Evolutionary conservation across 108 stramenopile species (phyloP).

Genomic region (Schizochytrium sp.): DNA sequence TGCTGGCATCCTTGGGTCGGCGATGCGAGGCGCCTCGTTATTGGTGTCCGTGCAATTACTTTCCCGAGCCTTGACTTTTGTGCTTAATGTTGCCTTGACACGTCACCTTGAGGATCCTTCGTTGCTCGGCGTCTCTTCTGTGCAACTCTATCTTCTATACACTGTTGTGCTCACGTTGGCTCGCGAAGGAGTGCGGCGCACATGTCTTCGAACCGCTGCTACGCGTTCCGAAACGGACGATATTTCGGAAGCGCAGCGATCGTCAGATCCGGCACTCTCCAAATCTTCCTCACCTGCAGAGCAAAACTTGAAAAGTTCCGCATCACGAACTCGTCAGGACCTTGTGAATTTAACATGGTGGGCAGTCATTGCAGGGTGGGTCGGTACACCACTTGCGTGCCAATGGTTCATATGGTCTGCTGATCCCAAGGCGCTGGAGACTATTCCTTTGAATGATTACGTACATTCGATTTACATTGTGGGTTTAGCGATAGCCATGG

Average conservation of each 20-base stretch:
- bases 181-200: constrained; percentile 39
- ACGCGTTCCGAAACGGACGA: background rate
- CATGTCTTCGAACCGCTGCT: constrained; percentile 3
- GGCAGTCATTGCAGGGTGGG: background rate
- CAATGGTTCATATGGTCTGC: constrained; percentile 28
- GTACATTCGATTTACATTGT: background rate
- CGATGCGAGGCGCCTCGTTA: constrained; percentile 7
- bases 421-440: constrained; percentile 16
- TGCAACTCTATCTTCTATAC: constrained; percentile 51
- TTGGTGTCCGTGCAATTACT: constrained; percentile 30
- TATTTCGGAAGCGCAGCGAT: no score
- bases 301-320: background rate
- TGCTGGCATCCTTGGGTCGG: constrained; percentile 39
- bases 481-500: background rate
- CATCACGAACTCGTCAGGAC: background rate
- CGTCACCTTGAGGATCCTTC: constrained; percentile 26
- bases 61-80: constrained; percentile 41
- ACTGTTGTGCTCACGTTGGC: constrained; percentile 50
- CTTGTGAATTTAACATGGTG: constrained; percentile 53
- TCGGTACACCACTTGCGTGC: constrained; percentile 2
- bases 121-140: constrained; percentile 44
- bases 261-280: background rate
- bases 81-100: constrained; percentile 24
- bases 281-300: background rate
- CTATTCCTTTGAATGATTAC: background rate